Percentiles rank a stretch among this genome's conserved stretches.
phyloP scores from a whole-genome alignment of 352 stramenopile species.

The Albugo candida region DNA sequence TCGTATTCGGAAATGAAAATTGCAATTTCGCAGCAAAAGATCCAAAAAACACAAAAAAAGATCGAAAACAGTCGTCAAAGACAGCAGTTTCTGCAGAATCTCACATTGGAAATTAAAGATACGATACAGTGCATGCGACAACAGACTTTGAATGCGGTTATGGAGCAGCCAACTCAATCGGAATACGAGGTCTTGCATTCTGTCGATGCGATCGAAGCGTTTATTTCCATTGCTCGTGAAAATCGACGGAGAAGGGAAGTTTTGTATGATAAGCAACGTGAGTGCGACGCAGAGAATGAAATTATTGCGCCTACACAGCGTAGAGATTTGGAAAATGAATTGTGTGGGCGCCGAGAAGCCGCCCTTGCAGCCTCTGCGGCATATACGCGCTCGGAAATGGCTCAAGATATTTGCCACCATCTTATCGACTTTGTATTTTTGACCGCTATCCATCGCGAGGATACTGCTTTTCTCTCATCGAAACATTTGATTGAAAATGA shows the following conservation, averaged over 20 bases:
- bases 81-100: too few species aligned
- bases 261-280: slow-evolving; percentile 28
- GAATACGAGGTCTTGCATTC: slow-evolving; percentile 20
- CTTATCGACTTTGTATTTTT: slow-evolving; percentile 37
- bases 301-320: slow-evolving; percentile 29
- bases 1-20: too few species aligned
- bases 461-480: slow-evolving; percentile 10
- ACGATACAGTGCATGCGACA: slow-evolving; percentile 5
- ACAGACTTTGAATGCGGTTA: slow-evolving; percentile 19
- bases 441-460: slow-evolving; percentile 25
- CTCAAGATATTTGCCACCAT: slow-evolving; percentile 17
- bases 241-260: slow-evolving; percentile 28
- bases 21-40: too few species aligned
- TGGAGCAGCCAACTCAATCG: slow-evolving; percentile 24
- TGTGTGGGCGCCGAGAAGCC: too few species aligned
- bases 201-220: slow-evolving; percentile 30
- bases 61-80: too few species aligned
- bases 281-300: slow-evolving; percentile 18
- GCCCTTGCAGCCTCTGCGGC: too few species aligned
- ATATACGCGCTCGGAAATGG: slow-evolving; percentile 26
- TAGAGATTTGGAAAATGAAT: slow-evolving; percentile 15
- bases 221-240: slow-evolving; percentile 42
- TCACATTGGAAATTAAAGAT: too few species aligned
- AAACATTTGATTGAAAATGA: not conserved
- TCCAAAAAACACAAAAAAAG: too few species aligned